A percentile compares a stretch with the other conserved stretches of the same genome.
phyloP scores from a whole-genome alignment of 2,329 filamentous ascomycete species.

The Monilinia fructigena region DNA sequence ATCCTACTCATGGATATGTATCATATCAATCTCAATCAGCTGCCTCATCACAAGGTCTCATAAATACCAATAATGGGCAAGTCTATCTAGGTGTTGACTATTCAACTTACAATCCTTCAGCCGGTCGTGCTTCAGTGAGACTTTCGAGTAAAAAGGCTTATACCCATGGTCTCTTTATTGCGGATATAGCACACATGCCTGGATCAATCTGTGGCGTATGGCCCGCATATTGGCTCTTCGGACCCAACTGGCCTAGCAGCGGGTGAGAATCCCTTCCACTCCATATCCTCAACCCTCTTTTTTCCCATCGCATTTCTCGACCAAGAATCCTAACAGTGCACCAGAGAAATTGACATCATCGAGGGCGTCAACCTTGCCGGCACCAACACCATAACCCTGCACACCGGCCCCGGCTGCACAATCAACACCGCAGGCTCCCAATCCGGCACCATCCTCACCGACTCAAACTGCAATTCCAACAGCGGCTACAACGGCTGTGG shows the following conservation, averaged over 20 bases:
- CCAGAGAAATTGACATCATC: conserved; percentile 74
- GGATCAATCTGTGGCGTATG: conserved; percentile 55
- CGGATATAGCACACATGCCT: conserved; percentile 61
- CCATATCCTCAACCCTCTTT: too few species aligned
- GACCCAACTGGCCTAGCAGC: conserved; percentile 62
- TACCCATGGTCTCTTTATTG: conserved; percentile 55
- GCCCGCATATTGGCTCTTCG: conserved; percentile 59
- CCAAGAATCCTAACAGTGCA: not conserved
- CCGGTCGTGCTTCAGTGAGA: conserved; percentile 69
- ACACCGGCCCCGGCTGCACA: conserved; percentile 61
- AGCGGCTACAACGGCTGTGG: conserved; percentile 57
- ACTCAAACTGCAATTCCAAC: conserved; percentile 56
- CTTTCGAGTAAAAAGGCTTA: conserved; percentile 56
- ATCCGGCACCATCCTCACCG: conserved; percentile 46
- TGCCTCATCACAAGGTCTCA: conserved; percentile 56
- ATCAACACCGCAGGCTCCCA: conserved; percentile 51
- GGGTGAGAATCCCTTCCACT: conserved; percentile 42
- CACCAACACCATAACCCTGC: conserved; percentile 63
- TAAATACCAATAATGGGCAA: conserved; percentile 43
- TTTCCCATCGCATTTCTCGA: not conserved
- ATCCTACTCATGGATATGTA: conserved; percentile 77
- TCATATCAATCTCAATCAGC: conserved; percentile 60
- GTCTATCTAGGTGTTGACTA: conserved; percentile 71
- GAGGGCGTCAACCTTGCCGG: conserved; percentile 69
- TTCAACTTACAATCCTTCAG: conserved; percentile 51